Evolutionary conservation across 2,329 filamentous ascomycete genomes (phyloP).

Genomic region (Colletotrichum higginsianum): DNA sequence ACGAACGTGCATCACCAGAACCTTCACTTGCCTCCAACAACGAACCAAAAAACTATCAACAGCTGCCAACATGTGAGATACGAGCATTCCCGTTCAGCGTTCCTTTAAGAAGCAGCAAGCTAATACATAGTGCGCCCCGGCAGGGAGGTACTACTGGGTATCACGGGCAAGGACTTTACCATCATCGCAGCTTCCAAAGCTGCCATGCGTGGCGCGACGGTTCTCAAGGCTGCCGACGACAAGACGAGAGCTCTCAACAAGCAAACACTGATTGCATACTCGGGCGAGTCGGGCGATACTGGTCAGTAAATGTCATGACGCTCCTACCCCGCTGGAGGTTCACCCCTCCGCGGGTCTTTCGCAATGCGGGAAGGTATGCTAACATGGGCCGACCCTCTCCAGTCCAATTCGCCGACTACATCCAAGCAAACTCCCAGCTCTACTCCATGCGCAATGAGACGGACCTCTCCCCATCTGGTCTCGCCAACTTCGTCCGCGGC

Average conservation of each 20-base stretch:
- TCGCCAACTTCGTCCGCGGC: constrained; percentile 93
- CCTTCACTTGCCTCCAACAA: constrained; percentile 12
- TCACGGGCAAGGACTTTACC: constrained; percentile 99
- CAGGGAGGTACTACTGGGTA: constrained; percentile 98
- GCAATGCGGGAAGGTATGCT: constrained; percentile 21
- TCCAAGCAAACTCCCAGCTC: constrained; percentile 97
- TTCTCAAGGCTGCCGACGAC: constrained; percentile 95
- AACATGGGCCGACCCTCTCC: constrained; percentile 44
- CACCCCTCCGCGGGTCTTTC: constrained; percentile 1
- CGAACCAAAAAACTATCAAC: constrained; percentile 30
- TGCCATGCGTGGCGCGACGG: constrained; percentile 95
- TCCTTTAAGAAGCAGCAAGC: constrained; percentile 37
- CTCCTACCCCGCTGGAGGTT: constrained; percentile 17
- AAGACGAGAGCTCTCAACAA: constrained; percentile 95
- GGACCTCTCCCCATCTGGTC: constrained; percentile 89
- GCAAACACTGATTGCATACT: constrained; percentile 94
- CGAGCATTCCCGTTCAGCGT: constrained; percentile 4
- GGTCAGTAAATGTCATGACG: constrained; percentile 64
- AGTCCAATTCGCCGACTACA: constrained; percentile 99
- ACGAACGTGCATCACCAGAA: constrained; percentile 37
- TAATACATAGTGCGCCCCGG: constrained; percentile 28
- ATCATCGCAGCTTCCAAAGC: constrained; percentile 98
- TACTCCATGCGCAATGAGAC: constrained; percentile 99
- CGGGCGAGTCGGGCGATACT: constrained; percentile 96
- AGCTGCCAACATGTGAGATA: constrained; percentile 49